Percentiles rank a stretch among this genome's conserved stretches.
phyloP scores from a whole-genome alignment of 495 filamentous ascomycete species.

The Hyaloscypha variabilis region DNA sequence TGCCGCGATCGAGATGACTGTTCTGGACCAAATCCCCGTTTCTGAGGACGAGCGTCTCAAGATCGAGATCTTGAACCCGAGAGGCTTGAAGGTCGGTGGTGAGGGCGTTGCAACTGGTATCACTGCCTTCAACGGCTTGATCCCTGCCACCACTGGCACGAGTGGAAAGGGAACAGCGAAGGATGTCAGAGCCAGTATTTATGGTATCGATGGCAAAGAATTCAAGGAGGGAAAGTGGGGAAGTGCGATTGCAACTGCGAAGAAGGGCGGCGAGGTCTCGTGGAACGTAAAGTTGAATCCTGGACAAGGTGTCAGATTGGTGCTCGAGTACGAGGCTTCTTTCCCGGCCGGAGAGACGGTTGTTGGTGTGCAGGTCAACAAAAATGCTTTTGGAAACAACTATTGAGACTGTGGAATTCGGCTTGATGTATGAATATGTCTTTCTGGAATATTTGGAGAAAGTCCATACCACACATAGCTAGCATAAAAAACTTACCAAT shows the following conservation, averaged over 20 bases:
- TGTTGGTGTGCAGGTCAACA: slow-evolving; percentile 20
- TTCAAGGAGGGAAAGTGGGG: slow-evolving; percentile 45
- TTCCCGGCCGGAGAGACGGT: slow-evolving; percentile 55
- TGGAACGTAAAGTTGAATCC: slow-evolving; percentile 64
- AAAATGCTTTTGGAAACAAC: not conserved
- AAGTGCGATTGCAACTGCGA: slow-evolving; percentile 47
- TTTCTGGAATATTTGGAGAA: no score
- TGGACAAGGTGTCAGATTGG: slow-evolving; percentile 56
- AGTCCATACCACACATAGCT: no score
- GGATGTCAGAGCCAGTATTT: slow-evolving; percentile 20
- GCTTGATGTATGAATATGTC: no score
- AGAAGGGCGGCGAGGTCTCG: slow-evolving; percentile 61
- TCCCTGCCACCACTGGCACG: slow-evolving; percentile 9
- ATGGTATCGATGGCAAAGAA: slow-evolving; percentile 12
- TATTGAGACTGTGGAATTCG: not conserved
- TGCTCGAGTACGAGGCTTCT: slow-evolving; percentile 65
- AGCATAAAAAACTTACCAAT: no score
- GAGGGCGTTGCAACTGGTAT: slow-evolving; percentile 42
- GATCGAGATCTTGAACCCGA: slow-evolving; percentile 55
- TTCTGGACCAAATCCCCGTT: slow-evolving; percentile 70
- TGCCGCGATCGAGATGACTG: slow-evolving; percentile 50
- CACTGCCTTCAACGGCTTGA: slow-evolving; percentile 24
- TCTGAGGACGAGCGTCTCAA: slow-evolving; percentile 64
- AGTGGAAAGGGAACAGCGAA: slow-evolving; percentile 11
- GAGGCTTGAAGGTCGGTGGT: slow-evolving; percentile 49